Evolutionary conservation across 1,284 basidiomycete species (phyloP).

Genomic region (Phylloboletellus chloephorus): DNA sequence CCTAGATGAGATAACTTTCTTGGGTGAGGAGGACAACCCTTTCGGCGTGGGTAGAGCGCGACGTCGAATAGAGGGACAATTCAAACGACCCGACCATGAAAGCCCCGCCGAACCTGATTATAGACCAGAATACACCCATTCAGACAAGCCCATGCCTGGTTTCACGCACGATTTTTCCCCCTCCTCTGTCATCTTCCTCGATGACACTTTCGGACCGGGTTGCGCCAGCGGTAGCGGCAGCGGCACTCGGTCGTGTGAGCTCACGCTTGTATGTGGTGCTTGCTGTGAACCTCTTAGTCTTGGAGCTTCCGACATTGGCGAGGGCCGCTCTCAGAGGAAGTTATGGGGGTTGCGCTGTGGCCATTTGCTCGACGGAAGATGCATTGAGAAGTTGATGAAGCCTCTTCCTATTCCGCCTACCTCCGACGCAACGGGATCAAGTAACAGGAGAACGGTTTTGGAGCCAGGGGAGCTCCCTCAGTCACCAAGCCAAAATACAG

Average conservation of each 20-base stretch:
- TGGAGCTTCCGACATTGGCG: constrained; percentile 32
- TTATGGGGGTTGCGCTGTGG: constrained; percentile 71
- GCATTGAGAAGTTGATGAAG: constrained; percentile 50
- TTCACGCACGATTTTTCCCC: constrained; percentile 62
- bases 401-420: constrained; percentile 29
- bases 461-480: constrained; percentile 3
- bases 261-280: constrained; percentile 54
- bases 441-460: constrained; percentile 28
- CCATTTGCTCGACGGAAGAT: constrained; percentile 72
- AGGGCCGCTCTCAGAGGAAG: constrained; percentile 36
- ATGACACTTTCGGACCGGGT: constrained; percentile 13
- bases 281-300: constrained; percentile 55
- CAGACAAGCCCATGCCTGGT: constrained; percentile 45
- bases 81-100: constrained; percentile 14
- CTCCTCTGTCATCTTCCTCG: constrained; percentile 27
- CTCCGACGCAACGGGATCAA: constrained; percentile 20
- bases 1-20: constrained; percentile 16
- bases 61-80: constrained; percentile 20
- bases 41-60: constrained; percentile 15
- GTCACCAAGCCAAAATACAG: constrained; percentile 24
- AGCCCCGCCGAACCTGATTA: constrained; percentile 40
- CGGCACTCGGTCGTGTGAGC: constrained; percentile 17
- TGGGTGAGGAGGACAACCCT: constrained; percentile 15
- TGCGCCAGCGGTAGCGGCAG: constrained; percentile 21
- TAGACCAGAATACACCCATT: constrained; percentile 58